Base-by-base conservation (phyloP, 169 alveolate species). In the Eimeria necatrix region DNA sequence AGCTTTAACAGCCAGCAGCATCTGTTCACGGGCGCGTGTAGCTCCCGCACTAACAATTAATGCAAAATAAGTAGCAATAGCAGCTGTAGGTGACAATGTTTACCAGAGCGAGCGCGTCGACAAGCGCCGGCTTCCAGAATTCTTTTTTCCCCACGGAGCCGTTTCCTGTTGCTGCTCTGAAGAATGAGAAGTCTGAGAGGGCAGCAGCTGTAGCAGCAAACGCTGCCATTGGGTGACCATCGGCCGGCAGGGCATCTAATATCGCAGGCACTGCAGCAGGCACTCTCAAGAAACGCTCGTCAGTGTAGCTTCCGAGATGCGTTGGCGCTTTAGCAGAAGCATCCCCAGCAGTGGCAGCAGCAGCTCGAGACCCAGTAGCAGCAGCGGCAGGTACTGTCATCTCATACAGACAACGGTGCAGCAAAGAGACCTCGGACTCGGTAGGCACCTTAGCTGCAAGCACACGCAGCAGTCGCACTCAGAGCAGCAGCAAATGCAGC, bases 141-240 rank as follows among this genome's bases (percentile, higher is more conserved):
- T 98, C 97, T 51, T 95, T 95, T 96, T 98, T 98, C 22, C 93
- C 68, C 68, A 56, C 68, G 20, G 68, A 14, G 68, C 68, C 68
- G 20, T 3, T 56, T 56, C 20, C 68, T 56, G 68, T 56, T 18
- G 2, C 20, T 10, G 68, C 68, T 56, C 68, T 56, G 20, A 56
- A 56, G 68, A 56, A 56, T 10, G 68, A 56, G 68, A 56, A 56
- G 20, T 56, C 68, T 10, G 68, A 56, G 22, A 14, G 68, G 51
- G 98, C 98, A 61, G 98, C 83, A 59, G 98, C 97, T 14, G 98
- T 99, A 80, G 97, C 95, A 26, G 98, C 95, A 76, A 98, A 97
- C 95, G 98, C 98, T 26, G 99, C 98, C 99, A 99, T 98, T 18
- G 99, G 99, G 91, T 99, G 99, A 86, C 98, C 88, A 51, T 96